Conservation (phyloP, 768 basidiomycete genomes). For the Obba rivulosa region DNA sequence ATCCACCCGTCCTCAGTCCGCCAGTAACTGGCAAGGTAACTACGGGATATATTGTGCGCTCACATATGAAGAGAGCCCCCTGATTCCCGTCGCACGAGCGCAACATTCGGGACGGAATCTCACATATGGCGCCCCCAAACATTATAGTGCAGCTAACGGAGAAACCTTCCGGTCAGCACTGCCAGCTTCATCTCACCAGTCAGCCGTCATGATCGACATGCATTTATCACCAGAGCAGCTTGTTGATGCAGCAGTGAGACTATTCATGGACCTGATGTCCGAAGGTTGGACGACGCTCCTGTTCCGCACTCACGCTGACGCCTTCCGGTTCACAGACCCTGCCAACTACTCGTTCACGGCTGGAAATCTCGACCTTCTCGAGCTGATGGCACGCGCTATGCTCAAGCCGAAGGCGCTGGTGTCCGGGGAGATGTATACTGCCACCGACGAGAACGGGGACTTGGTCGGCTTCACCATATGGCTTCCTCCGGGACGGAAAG, state of each 20-base stretch:
- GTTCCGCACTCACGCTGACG: neutral
- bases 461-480: conserved; percentile 10
- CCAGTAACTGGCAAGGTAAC: no score
- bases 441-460: conserved; percentile 7
- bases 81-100: no score
- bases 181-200: no score
- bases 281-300: neutral
- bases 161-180: conserved; percentile 1
- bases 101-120: no score
- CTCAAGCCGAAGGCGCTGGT: conserved; percentile 6
- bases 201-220: neutral
- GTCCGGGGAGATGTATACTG: conserved; percentile 12
- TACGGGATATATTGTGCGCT: no score
- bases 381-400: conserved; percentile 2
- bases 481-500: conserved; percentile 1
- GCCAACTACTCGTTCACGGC: conserved; percentile 2
- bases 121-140: neutral
- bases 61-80: no score
- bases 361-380: conserved; percentile 6
- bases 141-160: neutral
- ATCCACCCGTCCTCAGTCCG: no score
- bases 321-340: neutral
- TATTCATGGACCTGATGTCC: conserved; percentile 4
- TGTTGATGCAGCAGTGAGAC: conserved; percentile 2
- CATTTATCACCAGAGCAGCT: neutral